Evolutionary conservation across 1,139 yeast species (phyloP), one percentile per base, ranked within the genome.

Genomic region (Protomyces inouyei): DNA sequence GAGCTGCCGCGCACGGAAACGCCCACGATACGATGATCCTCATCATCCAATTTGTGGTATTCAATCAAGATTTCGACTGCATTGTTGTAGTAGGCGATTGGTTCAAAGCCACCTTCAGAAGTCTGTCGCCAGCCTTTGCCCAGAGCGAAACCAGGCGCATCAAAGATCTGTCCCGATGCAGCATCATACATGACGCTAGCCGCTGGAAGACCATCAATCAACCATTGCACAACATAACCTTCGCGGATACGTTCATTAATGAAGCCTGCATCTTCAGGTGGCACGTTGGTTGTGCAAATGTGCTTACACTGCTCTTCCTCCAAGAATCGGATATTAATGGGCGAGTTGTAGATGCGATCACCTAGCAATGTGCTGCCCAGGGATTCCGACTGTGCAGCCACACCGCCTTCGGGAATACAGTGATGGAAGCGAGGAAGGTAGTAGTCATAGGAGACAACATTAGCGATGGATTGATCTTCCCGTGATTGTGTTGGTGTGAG

Each of bases 311-410:
- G 73, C 70, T 82, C 82, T 68, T 87, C 82, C 74, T 88, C 82
- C 70, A 88, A 80, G 96, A 93, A 88, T 59, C 82, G 79, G 69
- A 93, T 78, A 65, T 87, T 83, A 72, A 88, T 90, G 1, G 98
- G 97, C 8, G 98, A 90, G 73, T 89, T 87, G 80, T 88, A 91
- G 69, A 93, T 91, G 73, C 98, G 82, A 76, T 93, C 98, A 67
- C 99, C 98, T 75, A 95, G 91, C 66, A 93, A 81, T 69, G 93
- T 87, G 0, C 97, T 86, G 6, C 99, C 99, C 63, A 93, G 80
- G 12, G 95, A 87, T 76, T 92, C 98, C 70, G 90, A 84, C 75
- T 90, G 96, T 70, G 87, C 86, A 70, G 80, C 79, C 18, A 87
- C 83, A 0, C 75, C 76, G 43, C 67, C 86, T 60, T 77, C 74